phyloP scores from a whole-genome alignment of 2,329 filamentous ascomycete genomes.

The Cytospora mali region DNA sequence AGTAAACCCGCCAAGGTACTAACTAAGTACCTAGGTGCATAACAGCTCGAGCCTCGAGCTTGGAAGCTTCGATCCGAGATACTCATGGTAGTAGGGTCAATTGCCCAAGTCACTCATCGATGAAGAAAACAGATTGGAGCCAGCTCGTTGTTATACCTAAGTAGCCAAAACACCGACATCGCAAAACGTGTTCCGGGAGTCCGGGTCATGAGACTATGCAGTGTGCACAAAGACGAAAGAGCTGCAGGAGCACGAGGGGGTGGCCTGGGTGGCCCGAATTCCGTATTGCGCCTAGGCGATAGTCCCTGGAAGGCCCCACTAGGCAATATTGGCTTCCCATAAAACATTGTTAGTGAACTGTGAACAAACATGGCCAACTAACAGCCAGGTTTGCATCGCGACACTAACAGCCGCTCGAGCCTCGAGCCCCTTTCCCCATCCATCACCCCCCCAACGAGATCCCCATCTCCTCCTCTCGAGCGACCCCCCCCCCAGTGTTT shows the following conservation, averaged over 20 bases:
- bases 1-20: too few species aligned
- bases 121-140: too few species aligned
- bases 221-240: too few species aligned
- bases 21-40: too few species aligned
- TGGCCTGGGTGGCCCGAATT: background rate
- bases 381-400: background rate
- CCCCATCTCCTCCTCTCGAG: slow-evolving; percentile 2
- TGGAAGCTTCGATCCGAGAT: background rate
- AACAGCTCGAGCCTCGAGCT: background rate
- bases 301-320: slow-evolving; percentile 17
- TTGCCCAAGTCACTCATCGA: background rate
- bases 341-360: slow-evolving; percentile 7
- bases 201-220: too few species aligned
- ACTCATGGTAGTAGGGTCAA: background rate
- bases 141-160: too few species aligned
- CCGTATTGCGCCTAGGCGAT: too few species aligned
- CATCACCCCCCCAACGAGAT: background rate
- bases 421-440: slow-evolving; percentile 15
- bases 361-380: background rate
- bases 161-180: too few species aligned
- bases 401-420: slow-evolving; percentile 10
- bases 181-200: too few species aligned
- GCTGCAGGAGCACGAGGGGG: background rate
- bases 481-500: background rate
- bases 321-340: slow-evolving; percentile 16